Conservation (phyloP, 2,329 filamentous ascomycete species). For the Botrytis porri region DNA sequence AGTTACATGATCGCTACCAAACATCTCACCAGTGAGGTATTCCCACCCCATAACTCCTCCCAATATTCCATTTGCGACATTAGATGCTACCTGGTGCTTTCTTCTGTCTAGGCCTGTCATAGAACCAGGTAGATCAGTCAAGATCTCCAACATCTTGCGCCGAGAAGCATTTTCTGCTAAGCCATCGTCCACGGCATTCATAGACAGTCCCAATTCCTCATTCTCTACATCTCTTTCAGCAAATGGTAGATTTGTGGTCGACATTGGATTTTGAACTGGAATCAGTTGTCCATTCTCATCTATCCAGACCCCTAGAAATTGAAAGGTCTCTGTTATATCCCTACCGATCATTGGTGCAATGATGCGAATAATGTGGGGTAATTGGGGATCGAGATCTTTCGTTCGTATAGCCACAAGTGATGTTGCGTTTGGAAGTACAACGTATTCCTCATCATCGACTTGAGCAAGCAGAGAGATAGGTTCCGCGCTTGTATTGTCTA, state of each 20-base stretch:
- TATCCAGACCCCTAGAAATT: conserved; percentile 33
- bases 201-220: background rate
- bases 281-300: conserved; percentile 29
- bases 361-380: conserved; percentile 28
- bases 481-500: conserved; percentile 24
- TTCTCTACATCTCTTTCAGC: background rate
- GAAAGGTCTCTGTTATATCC: conserved; percentile 26
- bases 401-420: conserved; percentile 25
- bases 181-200: background rate
- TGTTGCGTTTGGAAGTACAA: conserved; percentile 31
- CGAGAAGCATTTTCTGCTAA: background rate
- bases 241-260: background rate
- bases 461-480: conserved; percentile 32
- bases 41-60: conserved; percentile 38
- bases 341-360: conserved; percentile 32
- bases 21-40: conserved; percentile 41
- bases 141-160: conserved; percentile 35
- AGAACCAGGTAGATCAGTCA: conserved; percentile 37
- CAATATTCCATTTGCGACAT: conserved; percentile 25
- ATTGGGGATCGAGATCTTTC: conserved; percentile 23
- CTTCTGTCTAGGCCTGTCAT: conserved; percentile 22
- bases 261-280: conserved; percentile 10
- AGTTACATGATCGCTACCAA: conserved; percentile 38
- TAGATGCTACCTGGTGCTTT: conserved; percentile 17
- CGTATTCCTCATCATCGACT: conserved; percentile 33